Evolutionary conservation across 1,284 basidiomycete genomes (phyloP).

Genomic region (Naganishia cerealis): DNA sequence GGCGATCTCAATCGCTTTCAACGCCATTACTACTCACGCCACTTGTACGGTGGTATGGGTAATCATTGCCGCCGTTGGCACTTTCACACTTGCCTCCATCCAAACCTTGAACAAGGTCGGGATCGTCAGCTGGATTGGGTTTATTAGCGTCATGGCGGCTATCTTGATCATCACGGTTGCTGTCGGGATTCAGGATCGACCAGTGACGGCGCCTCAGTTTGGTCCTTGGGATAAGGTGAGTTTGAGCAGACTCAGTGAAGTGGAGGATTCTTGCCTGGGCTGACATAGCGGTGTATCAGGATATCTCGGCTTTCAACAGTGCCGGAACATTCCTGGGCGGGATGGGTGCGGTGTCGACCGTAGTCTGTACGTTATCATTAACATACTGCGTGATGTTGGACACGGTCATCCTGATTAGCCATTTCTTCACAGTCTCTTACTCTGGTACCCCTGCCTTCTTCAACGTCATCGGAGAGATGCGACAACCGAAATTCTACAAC

Average conservation of each 20-base stretch:
- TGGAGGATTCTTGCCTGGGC: not conserved
- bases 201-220: constrained; percentile 36
- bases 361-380: constrained; percentile 33
- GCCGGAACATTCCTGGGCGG: constrained; percentile 43
- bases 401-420: not conserved
- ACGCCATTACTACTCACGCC: constrained; percentile 43
- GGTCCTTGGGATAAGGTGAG: constrained; percentile 34
- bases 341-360: constrained; percentile 44
- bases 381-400: not conserved
- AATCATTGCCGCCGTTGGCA: constrained; percentile 38
- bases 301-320: constrained; percentile 37
- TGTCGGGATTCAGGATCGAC: constrained; percentile 45
- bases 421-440: constrained; percentile 28
- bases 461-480: constrained; percentile 41
- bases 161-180: constrained; percentile 44
- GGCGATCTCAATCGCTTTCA: constrained; percentile 44
- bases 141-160: constrained; percentile 41
- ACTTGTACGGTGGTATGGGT: constrained; percentile 45
- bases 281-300: not conserved
- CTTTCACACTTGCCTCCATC: constrained; percentile 41
- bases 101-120: constrained; percentile 46
- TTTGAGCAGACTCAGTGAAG: not conserved
- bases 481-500: constrained; percentile 41
- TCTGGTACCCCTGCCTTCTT: constrained; percentile 35
- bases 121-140: constrained; percentile 44